Conservation (phyloP, 495 filamentous ascomycete species). For the Usnea hakonensis region DNA sequence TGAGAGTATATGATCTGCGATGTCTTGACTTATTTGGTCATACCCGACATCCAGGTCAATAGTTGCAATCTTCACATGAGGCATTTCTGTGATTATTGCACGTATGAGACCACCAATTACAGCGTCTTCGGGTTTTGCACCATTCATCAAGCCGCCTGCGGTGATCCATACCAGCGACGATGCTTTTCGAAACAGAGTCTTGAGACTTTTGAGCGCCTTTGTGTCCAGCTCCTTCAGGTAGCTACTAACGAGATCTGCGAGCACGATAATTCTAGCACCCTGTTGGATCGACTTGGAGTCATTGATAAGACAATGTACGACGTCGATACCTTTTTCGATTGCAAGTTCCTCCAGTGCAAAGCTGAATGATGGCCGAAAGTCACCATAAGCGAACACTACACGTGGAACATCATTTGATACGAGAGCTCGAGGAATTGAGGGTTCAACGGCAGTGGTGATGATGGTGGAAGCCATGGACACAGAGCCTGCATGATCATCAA, state of each 20-base stretch:
- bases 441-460: background rate
- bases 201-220: conserved; percentile 17
- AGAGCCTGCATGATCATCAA: background rate
- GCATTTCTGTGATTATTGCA: conserved; percentile 19
- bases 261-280: too few relatives aligned
- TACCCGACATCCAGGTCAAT: conserved; percentile 14
- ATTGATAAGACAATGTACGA: too few relatives aligned
- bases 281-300: too few relatives aligned
- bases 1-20: conserved; percentile 16
- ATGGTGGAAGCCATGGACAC: background rate
- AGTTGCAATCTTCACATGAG: conserved; percentile 20
- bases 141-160: conserved; percentile 17
- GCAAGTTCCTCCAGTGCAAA: too few relatives aligned
- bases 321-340: too few relatives aligned
- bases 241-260: too few relatives aligned
- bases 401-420: too few relatives aligned
- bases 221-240: too few relatives aligned
- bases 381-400: too few relatives aligned
- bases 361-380: too few relatives aligned
- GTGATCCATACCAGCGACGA: conserved; percentile 18
- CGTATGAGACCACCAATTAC: conserved; percentile 22
- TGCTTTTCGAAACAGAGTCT: conserved; percentile 20
- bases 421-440: too few relatives aligned
- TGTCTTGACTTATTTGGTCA: conserved; percentile 15
- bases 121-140: conserved; percentile 19